Conservation (phyloP, 176 grass and related monocot species). For the Typha latifolia region DNA sequence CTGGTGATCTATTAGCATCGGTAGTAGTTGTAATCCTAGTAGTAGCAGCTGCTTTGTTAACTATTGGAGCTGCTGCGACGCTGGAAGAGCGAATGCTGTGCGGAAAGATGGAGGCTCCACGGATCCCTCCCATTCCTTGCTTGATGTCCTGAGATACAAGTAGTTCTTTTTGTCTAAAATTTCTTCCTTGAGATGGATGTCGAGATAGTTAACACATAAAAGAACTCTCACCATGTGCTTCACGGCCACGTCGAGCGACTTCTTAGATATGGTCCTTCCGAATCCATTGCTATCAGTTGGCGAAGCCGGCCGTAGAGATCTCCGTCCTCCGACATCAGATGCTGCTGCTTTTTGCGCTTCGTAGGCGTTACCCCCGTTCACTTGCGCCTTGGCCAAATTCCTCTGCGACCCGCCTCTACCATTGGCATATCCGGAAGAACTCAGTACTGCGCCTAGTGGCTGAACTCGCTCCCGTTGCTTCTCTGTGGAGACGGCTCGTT, state of each 20-base stretch:
- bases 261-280: slow-evolving; percentile 14
- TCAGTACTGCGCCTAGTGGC: not conserved
- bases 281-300: slow-evolving; percentile 1
- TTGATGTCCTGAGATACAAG: slow-evolving; percentile 3
- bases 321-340: not conserved
- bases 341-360: not conserved
- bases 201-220: not conserved
- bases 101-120: slow-evolving; percentile 7
- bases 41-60: not conserved
- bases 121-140: slow-evolving; percentile 5
- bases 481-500: not conserved
- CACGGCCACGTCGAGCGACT: slow-evolving; percentile 3
- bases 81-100: slow-evolving; percentile 18
- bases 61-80: not conserved
- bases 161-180: not conserved
- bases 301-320: slow-evolving; percentile 3
- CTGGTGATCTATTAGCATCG: not conserved
- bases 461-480: not conserved
- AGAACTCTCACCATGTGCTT: slow-evolving; percentile 11
- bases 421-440: slow-evolving; percentile 1
- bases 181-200: not conserved
- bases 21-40: not conserved
- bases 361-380: not conserved
- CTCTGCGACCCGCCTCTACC: not conserved
- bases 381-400: not conserved